Evolutionary conservation across 176 grass and related monocot species (phyloP).

Genomic region (Elymus sibiricus): DNA sequence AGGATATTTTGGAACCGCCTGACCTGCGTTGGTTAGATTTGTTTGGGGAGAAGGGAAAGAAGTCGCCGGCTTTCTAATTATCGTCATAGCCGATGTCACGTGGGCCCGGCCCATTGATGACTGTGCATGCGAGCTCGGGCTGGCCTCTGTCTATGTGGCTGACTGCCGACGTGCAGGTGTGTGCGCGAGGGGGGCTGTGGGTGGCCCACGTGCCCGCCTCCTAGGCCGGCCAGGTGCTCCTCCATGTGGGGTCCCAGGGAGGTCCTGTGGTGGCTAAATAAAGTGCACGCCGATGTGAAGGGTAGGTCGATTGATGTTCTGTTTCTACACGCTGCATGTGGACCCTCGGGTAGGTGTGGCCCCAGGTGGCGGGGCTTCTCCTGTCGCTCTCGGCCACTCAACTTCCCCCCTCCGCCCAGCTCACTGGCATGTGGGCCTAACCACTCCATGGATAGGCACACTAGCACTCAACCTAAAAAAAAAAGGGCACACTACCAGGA

Average conservation of each 20-base stretch:
- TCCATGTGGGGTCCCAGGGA: background rate
- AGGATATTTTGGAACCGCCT: too few species aligned
- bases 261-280: background rate
- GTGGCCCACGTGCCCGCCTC: background rate
- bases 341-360: background rate
- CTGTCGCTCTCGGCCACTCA: background rate
- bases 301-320: background rate
- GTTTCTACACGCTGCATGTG: background rate
- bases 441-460: background rate
- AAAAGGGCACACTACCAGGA: background rate
- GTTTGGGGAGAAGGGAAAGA: background rate
- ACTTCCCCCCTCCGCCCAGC: background rate
- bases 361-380: background rate
- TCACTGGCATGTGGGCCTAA: background rate
- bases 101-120: slow-evolving; percentile 33
- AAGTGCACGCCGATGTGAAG: background rate
- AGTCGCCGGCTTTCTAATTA: background rate
- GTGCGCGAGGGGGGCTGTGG: background rate
- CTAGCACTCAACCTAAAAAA: background rate
- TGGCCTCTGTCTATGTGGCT: background rate
- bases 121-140: background rate
- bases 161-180: background rate
- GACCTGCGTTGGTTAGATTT: too few species aligned
- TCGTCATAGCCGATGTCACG: background rate
- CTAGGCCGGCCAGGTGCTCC: background rate